phyloP scores from a whole-genome alignment of 2,329 filamentous ascomycete species.

The Pseudogymnoascus sp. region DNA sequence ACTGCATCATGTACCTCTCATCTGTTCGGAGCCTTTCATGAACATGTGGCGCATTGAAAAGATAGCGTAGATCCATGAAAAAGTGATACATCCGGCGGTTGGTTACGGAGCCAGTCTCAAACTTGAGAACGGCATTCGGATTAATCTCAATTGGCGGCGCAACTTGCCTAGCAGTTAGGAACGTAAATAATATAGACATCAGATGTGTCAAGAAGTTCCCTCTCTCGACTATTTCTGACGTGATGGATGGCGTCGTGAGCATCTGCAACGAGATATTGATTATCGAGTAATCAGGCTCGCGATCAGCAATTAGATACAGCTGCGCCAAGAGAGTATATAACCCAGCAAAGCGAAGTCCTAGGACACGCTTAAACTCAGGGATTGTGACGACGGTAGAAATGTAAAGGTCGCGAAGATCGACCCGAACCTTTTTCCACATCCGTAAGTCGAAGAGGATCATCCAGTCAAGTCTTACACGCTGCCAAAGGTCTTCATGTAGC shows the following conservation, averaged over 20 bases:
- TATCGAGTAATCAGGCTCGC: constrained; percentile 96
- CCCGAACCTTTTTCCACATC: constrained; percentile 93
- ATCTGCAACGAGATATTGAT: constrained; percentile 97
- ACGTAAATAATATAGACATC: constrained; percentile 95
- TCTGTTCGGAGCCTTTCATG: constrained; percentile 78
- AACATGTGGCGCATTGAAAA: constrained; percentile 82
- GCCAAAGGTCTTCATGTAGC: constrained; percentile 78
- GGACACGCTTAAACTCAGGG: constrained; percentile 88
- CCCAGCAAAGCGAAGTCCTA: constrained; percentile 89
- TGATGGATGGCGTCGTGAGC: constrained; percentile 93
- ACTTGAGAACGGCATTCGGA: constrained; percentile 77
- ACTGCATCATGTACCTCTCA: constrained; percentile 84
- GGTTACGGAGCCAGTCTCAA: constrained; percentile 89
- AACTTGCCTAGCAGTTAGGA: constrained; percentile 91
- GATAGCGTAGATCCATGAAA: constrained; percentile 87
- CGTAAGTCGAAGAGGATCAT: constrained; percentile 89
- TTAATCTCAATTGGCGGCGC: constrained; percentile 88
- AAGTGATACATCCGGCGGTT: constrained; percentile 97
- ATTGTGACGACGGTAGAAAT: constrained; percentile 95
- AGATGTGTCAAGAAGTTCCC: constrained; percentile 95
- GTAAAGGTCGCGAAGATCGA: constrained; percentile 85
- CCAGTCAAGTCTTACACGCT: constrained; percentile 86
- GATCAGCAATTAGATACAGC: constrained; percentile 88
- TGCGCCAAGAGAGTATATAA: constrained; percentile 92
- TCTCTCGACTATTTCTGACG: constrained; percentile 86